Evolutionary conservation across 2,329 filamentous ascomycete species (phyloP).

Genomic region (Hortaea werneckii): DNA sequence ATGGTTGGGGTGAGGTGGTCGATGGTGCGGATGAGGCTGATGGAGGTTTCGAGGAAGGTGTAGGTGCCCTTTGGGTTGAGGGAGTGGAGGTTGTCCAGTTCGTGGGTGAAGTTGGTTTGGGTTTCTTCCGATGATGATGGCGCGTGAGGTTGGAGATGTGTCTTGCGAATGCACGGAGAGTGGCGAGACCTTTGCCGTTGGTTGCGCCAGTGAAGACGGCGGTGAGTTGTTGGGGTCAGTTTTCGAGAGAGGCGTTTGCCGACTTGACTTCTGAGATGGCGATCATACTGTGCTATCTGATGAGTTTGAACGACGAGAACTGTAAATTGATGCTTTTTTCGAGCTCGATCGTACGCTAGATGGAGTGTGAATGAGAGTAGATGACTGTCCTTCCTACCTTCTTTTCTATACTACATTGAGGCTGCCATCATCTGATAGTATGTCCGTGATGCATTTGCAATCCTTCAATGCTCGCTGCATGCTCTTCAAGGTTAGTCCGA

Average conservation of each 20-base stretch:
- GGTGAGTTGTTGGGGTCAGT: conserved; percentile 3
- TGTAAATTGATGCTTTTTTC: too few relatives aligned
- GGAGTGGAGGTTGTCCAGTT: conserved; percentile 4
- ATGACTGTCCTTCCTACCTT: too few relatives aligned
- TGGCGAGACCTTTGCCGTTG: conserved; percentile 14
- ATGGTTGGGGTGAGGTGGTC: conserved; percentile 25
- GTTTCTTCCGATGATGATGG: conserved; percentile 15
- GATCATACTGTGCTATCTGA: too few relatives aligned
- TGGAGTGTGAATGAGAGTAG: too few relatives aligned
- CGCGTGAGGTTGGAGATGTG: conserved; percentile 9
- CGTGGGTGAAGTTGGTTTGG: conserved; percentile 1
- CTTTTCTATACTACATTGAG: too few relatives aligned
- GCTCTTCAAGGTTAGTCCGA: too few relatives aligned
- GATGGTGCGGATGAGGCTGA: conserved; percentile 28
- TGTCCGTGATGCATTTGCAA: too few relatives aligned
- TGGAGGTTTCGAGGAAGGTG: conserved; percentile 18
- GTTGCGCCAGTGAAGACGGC: conserved; percentile 18
- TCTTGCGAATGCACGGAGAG: conserved; percentile 9
- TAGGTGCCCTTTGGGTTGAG: conserved; percentile 8
- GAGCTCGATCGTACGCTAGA: too few relatives aligned
- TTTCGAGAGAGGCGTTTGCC: conserved; percentile 6
- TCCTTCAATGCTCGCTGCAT: too few relatives aligned
- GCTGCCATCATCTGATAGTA: too few relatives aligned
- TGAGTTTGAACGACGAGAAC: not conserved
- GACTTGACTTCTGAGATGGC: conserved; percentile 5